Percentiles rank a stretch among this genome's conserved stretches.
Conservation (phyloP, 2,329 filamentous ascomycete genomes). For the Pestalotiopsis sp. region DNA sequence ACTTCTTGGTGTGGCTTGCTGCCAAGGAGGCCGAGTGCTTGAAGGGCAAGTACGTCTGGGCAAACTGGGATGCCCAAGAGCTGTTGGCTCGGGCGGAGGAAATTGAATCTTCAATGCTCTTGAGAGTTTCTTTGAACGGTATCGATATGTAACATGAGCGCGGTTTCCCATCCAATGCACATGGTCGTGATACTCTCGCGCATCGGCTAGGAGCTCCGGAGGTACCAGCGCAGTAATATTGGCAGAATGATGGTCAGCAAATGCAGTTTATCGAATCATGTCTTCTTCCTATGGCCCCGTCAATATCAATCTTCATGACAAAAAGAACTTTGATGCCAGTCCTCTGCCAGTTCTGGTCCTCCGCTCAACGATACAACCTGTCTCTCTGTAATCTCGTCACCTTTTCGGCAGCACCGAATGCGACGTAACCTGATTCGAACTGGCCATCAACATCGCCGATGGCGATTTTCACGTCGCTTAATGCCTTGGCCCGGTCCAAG, state of each 20-base stretch:
- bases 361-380: background rate
- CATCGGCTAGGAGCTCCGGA: too few species aligned
- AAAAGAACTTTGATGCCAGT: too few species aligned
- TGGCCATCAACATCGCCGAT: background rate
- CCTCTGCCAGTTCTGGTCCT: too few species aligned
- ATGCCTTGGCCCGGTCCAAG: background rate
- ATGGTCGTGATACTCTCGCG: background rate
- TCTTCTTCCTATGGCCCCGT: too few species aligned
- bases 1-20: conserved; percentile 47
- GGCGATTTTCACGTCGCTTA: background rate
- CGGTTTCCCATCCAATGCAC: background rate
- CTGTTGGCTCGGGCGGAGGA: conserved; percentile 41
- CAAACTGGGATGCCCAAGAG: conserved; percentile 54
- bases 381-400: background rate
- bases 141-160: background rate
- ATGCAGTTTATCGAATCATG: too few species aligned
- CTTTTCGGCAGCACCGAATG: background rate
- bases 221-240: too few species aligned
- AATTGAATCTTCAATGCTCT: conserved; percentile 22
- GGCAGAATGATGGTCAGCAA: too few species aligned
- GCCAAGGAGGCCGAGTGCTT: conserved; percentile 48
- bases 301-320: too few species aligned
- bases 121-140: background rate
- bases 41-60: conserved; percentile 47
- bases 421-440: background rate